These are phyloP conservation scores for Verticillium isaacii DNA, from an alignment of 2,329 filamentous ascomycete genomes.

Conservation along the genomic window DNA sequence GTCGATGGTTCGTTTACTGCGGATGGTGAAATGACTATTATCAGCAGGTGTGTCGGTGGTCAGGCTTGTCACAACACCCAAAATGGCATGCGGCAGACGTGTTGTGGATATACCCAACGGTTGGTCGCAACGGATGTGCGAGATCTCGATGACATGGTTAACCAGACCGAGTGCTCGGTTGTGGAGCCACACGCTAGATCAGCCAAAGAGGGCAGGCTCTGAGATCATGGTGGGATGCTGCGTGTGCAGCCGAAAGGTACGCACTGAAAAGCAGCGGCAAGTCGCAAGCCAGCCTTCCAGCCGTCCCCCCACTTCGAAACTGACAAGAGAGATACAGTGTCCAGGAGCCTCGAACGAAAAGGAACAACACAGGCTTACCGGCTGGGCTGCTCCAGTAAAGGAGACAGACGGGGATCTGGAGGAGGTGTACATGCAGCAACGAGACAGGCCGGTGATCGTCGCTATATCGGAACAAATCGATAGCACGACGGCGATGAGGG, in stretches of 20 bases:
- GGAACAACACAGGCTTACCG: not conserved
- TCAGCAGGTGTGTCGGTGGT: constrained; percentile 2
- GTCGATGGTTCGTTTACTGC: not conserved
- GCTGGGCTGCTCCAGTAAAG: not conserved
- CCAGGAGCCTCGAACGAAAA: not conserved
- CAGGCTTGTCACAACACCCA: constrained; percentile 1
- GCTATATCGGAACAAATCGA: not conserved
- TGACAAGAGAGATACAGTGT: not conserved
- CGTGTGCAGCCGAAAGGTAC: constrained; percentile 4
- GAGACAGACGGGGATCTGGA: not conserved
- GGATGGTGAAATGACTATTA: not conserved
- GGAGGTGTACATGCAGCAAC: not conserved
- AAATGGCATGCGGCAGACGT: constrained; percentile 7
- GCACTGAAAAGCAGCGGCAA: not conserved
- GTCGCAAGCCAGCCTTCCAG: not conserved
- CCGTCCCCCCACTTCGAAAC: not conserved
- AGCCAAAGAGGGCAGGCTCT: constrained; percentile 10
- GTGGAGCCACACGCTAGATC: constrained; percentile 12
- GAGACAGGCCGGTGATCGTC: not conserved
- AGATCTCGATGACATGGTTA: constrained; percentile 15
- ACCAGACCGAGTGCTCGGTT: constrained; percentile 13
- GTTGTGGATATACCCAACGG: constrained; percentile 13
- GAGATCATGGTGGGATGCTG: constrained; percentile 10
- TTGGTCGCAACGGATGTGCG: constrained; percentile 6
- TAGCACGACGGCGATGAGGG: too few species aligned